Evolutionary conservation across 345 rosid species (phyloP), one percentile per base, ranked within the genome.

Genomic region (Syzygium grande): DNA sequence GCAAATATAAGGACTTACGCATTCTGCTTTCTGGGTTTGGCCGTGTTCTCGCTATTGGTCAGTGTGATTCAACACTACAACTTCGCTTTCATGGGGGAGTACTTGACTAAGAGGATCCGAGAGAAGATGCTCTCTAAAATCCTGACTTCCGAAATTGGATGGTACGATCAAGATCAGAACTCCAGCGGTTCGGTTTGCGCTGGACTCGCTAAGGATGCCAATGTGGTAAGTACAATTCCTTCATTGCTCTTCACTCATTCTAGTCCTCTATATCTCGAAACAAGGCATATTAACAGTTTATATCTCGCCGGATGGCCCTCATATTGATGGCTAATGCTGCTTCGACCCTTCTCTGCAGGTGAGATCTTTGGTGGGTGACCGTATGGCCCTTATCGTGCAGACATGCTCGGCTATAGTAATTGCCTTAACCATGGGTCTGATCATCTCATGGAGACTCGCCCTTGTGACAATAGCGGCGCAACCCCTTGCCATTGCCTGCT

Each of bases 121-220:
- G 96, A 96, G 91, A 91, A 90, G 89, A 93, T 96, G 97, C 90
- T 96, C 51, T 90, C 94, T 2, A 96, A 93, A 89, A 90, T 96
- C 27, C 88, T 96, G 84, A 94, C 95, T 5, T 96, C 94, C 51
- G 98, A 95, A 90, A 90, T 96, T 65, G 94, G 96, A 3, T 96
- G 98, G 98, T 95, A 94, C 46, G 97, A 95, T 86, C 89, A 87
- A 84, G 94, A 94, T 54, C 94, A 94, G 90, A 96, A 95, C 87
- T 92, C 97, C 1, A 95, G 94, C 49, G 98, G 95, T 19, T 90
- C 97, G 4, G 86, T 96, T 86, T 95, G 96, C 88, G 90, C 98
- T 30, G 90, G 96, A 83, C 94, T 96, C 9, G 92, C 95, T 51
- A 94, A 94, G 87, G 96, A 96, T 91, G 97, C 97, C 34, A 93